Conservation (phyloP, 495 filamentous ascomycete species). For the Platismatia glauca region DNA sequence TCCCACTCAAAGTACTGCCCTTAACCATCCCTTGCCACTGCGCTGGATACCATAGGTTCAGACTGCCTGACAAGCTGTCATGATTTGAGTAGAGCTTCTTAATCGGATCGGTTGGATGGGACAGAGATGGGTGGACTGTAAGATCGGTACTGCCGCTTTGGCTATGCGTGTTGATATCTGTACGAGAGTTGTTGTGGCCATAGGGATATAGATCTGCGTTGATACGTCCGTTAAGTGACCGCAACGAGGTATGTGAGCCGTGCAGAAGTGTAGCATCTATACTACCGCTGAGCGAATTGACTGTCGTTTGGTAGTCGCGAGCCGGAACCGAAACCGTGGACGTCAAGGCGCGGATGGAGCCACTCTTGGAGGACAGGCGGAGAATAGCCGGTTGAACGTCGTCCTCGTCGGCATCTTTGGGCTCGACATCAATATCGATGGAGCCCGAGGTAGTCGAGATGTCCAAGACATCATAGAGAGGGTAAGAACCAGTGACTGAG, state of each 20-base stretch:
- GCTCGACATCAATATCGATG: slow-evolving; percentile 15
- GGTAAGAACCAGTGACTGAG: slow-evolving; percentile 21
- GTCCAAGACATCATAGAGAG: slow-evolving; percentile 27
- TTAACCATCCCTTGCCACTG: slow-evolving; percentile 19
- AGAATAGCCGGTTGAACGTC: slow-evolving; percentile 11
- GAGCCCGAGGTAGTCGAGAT: slow-evolving; percentile 24
- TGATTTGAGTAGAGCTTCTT: slow-evolving; percentile 12
- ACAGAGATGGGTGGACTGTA: slow-evolving; percentile 18
- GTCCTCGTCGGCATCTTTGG: slow-evolving; percentile 9
- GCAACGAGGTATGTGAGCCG: slow-evolving; percentile 11
- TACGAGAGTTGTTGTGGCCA: slow-evolving; percentile 6
- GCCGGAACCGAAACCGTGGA: slow-evolving; percentile 7
- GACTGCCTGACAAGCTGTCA: slow-evolving; percentile 10
- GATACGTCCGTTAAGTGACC: slow-evolving; percentile 13
- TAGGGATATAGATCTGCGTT: slow-evolving; percentile 16
- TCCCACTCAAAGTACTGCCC: slow-evolving; percentile 16
- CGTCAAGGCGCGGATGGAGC: slow-evolving; percentile 11
- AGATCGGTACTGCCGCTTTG: slow-evolving; percentile 15
- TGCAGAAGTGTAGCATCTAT: slow-evolving; percentile 19
- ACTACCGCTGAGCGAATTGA: slow-evolving; percentile 15
- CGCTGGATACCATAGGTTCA: slow-evolving; percentile 16
- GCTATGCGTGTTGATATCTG: slow-evolving; percentile 13
- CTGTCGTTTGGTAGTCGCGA: slow-evolving; percentile 15
- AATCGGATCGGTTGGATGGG: slow-evolving; percentile 8
- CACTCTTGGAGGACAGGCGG: slow-evolving; percentile 11